Evolutionary conservation across 306 rosid genomes (phyloP).

Genomic region (Neltuma alba): DNA sequence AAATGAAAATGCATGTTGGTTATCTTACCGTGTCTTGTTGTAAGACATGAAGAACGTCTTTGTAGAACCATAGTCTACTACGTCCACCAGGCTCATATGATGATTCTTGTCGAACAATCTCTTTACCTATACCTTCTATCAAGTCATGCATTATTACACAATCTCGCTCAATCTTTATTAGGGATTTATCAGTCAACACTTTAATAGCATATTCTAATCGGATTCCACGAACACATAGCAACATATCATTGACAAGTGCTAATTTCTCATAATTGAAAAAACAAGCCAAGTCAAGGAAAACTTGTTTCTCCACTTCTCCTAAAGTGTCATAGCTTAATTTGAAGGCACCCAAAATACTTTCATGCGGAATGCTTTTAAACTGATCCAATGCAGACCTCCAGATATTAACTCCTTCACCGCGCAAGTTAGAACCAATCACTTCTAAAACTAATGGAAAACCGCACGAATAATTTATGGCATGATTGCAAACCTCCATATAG

Average conservation of each 20-base stretch:
- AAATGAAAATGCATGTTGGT: neutral
- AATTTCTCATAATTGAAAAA: neutral
- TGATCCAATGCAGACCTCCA: neutral
- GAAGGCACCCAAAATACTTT: neutral
- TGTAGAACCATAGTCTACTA: neutral
- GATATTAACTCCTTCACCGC: neutral
- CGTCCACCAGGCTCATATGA: neutral
- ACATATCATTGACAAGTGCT: neutral
- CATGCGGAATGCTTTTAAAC: neutral
- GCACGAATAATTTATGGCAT: neutral
- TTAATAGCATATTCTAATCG: neutral
- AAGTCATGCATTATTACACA: neutral
- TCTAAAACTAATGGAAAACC: slow-evolving; percentile 6
- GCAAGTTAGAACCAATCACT: neutral
- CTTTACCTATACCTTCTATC: slow-evolving; percentile 4
- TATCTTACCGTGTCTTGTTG: neutral
- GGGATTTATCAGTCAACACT: neutral
- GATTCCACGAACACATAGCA: neutral
- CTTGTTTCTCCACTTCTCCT: neutral
- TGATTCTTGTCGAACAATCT: neutral
- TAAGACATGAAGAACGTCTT: neutral
- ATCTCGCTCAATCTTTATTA: neutral
- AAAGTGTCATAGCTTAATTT: slow-evolving; percentile 8
- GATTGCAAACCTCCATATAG: neutral
- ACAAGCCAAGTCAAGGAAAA: slow-evolving; percentile 21